Evolutionary conservation across 2,329 filamentous ascomycete genomes (phyloP), one percentile per base, ranked within the genome.

Genomic region (Colletotrichum spinosum): DNA sequence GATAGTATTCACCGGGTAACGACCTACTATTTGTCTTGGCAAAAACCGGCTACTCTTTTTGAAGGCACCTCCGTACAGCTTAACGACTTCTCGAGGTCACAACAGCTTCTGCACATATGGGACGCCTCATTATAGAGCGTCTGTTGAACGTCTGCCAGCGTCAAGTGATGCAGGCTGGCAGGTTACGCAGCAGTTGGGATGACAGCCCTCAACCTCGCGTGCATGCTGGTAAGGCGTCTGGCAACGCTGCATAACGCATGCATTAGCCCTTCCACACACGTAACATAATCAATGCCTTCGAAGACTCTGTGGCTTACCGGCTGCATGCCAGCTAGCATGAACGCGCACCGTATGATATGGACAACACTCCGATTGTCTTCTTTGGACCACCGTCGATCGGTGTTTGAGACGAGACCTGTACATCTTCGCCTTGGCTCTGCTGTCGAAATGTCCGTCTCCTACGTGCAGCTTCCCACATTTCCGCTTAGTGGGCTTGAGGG

Each of bases 221-320:
- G 17, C 13, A 41, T 39, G 59, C 25, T 17, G 46, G 46, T 33
- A 49, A 46, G 48, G 53, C 11, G 41, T 37, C 46, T 60, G 58
- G 54, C 50, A 37, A 42, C 41, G 50, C 44, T 66, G 58, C 58
- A 57, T 52, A 37, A 9, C 35, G 48, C 63, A 57, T 52, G 58
- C 58, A 35, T 57, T 66, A 66, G 58, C 33, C 46, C 15, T 25
- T 25, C 25, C 4, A 25, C 25, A 25, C 25, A 25, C 25, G 25
- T 52, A 56, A 46, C 25, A 45, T 15, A 52, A 37, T 17, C 51
- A 44, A 37, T 17, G 49, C 39, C 38, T 37, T 45, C 25, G 54
- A 58, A 38, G 25, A 25, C 25, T 25, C 49, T 45, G 33, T 41
- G 44, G 35, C 60, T 61, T 42, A 17, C 41, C 4, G 17, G 17